A percentile compares a stretch with the other conserved stretches of the same genome.
Evolutionary conservation across 1,284 basidiomycete genomes (phyloP).

Genomic region (Lignosus rhinocerotis): DNA sequence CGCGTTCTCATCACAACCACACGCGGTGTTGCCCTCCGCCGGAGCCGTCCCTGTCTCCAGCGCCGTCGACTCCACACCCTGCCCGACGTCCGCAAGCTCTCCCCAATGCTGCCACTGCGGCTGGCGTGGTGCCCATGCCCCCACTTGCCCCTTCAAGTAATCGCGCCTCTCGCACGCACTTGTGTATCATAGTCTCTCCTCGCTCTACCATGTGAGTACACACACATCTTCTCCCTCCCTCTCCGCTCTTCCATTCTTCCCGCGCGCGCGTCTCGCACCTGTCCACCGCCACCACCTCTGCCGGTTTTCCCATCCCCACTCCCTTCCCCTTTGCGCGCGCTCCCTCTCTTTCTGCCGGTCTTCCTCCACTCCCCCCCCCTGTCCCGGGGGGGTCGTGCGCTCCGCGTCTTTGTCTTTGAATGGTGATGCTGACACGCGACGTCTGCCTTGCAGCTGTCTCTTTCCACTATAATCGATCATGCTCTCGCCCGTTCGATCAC

Average conservation of each 20-base stretch:
- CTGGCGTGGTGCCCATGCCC: conserved; percentile 65
- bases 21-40: conserved; percentile 10
- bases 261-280: background rate
- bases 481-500: conserved; percentile 26
- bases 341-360: conserved; percentile 10
- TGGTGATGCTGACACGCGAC: conserved; percentile 25
- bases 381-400: no score
- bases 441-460: conserved; percentile 15
- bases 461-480: conserved; percentile 25
- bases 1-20: conserved; percentile 17
- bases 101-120: conserved; percentile 79
- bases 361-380: no score
- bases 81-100: conserved; percentile 40
- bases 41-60: conserved; percentile 20
- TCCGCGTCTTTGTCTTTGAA: background rate
- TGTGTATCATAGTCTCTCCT: conserved; percentile 26
- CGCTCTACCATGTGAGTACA: conserved; percentile 26
- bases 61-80: conserved; percentile 17
- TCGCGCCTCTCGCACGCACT: conserved; percentile 11
- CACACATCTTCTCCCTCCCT: conserved; percentile 1
- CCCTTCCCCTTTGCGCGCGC: conserved; percentile 9
- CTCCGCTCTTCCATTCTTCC: conserved; percentile 3
- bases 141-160: conserved; percentile 64
- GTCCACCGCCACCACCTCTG: background rate
- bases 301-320: background rate